Base-by-base conservation (phyloP, 1,284 basidiomycete genomes). In the Bjerkandera adusta region DNA sequence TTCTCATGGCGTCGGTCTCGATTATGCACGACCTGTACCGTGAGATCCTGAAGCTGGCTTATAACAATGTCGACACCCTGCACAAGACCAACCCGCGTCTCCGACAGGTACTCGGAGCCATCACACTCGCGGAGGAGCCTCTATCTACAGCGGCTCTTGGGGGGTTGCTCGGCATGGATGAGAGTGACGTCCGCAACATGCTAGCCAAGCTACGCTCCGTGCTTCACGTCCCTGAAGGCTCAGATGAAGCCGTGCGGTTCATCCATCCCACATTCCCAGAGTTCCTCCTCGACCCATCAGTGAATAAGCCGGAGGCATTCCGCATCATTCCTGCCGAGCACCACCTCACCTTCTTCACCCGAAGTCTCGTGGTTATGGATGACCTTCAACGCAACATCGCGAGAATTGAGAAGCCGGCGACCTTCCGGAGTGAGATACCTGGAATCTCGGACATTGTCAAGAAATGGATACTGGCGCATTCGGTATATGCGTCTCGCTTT, bases 221-320 rank as follows among this genome's bases (percentile, higher is more conserved):
- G 4, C 42, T 58, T 13, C 44, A 53, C 29, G 15, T 38, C 18
- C 27, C 26, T 30, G n/a, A n/a, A n/a, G n/a, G n/a, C n/a, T n/a
- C n/a, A n/a, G 15, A 25, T 13, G 15, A 33, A 11, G 25, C 36
- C 36, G 41, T 61, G 16, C 43, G 43, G 3, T 48, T 51, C 25
- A 55, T 49, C 43, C 58, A 60, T 50, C 49, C 52, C 11, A 58
- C 58, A 10, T 60, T 60, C 40, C 44, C 49, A 8, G 57, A 60
- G 37, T 56, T 37, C 44, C 24, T 49, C n/a, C n/a, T n/a, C n/a
- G n/a, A n/a, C n/a, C n/a, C n/a, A n/a, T n/a, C n/a, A n/a, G n/a
- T n/a, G n/a, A n/a, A n/a, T n/a, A n/a, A n/a, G n/a, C n/a, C n/a
- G n/a, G n/a, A n/a, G n/a, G n/a, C n/a, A n/a, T n/a, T n/a, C n/a